Percentiles rank a stretch among this genome's conserved stretches.
phyloP scores from a whole-genome alignment of 148 eudicot genomes.

The Limonium bicolor region DNA sequence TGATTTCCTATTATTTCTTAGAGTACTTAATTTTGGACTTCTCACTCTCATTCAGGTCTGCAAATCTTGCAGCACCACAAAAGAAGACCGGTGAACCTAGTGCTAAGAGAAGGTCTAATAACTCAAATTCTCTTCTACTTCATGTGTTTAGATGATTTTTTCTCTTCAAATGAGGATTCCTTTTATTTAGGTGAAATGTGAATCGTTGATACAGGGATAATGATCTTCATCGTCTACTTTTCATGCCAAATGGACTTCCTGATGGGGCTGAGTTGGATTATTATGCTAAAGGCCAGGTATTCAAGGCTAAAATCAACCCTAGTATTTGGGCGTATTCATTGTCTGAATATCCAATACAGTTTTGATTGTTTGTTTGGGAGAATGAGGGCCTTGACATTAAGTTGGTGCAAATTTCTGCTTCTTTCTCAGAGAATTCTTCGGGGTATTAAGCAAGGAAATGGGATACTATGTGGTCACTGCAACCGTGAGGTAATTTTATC shows the following conservation, averaged over 20 bases:
- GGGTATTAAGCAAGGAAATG: conserved; percentile 85
- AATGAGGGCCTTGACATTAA: too few species aligned
- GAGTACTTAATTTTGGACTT: too few species aligned
- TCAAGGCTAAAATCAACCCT: too few species aligned
- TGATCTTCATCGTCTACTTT: conserved; percentile 75
- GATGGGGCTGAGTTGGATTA: conserved; percentile 86
- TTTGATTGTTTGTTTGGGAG: too few species aligned
- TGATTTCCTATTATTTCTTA: too few species aligned
- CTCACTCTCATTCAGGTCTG: too few species aligned
- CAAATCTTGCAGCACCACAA: conserved; percentile 14
- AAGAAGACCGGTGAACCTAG: conserved; percentile 38
- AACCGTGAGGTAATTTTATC: conserved; percentile 42
- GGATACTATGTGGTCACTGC: conserved; percentile 79
- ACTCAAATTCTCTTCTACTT: neutral
- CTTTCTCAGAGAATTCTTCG: conserved; percentile 46
- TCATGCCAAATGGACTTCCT: conserved; percentile 92
- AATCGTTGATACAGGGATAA: conserved; percentile 98
- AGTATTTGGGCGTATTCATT: too few species aligned
- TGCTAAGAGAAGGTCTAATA: conserved; percentile 58
- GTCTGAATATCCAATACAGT: too few species aligned
- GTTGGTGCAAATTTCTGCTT: neutral
- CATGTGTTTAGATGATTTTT: neutral
- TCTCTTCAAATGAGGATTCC: neutral
- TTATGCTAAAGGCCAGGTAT: conserved; percentile 83
- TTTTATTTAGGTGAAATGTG: neutral